Base-by-base conservation (phyloP, 768 basidiomycete species). In the Tubosaeta sp. region DNA sequence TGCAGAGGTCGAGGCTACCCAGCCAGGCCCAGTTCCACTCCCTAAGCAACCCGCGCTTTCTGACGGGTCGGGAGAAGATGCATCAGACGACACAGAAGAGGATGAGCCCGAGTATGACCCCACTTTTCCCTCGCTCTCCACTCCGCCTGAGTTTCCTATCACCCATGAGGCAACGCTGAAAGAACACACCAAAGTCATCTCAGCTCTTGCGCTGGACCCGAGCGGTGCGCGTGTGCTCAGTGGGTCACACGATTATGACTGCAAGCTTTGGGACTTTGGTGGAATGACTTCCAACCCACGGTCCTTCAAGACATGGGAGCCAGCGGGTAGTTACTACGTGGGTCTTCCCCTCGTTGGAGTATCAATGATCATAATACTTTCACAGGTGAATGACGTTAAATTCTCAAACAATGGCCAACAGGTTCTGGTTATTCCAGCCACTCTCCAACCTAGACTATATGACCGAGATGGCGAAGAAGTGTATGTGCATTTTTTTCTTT, bases 231-330 rank as follows among this genome's bases (percentile, higher is more conserved):
- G 96, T 31, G 72, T 99, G 27, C 71, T 90, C 16, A 89, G 91
- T 9, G 96, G 96, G 14, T 91, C 91, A 18, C 87, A 98, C 71
- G 96, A 99, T 68, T 98, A 98, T 65, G 96, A 99, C 69, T 86
- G 88, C 70, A 98, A 98, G 72, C 70, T 99, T 48, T 99, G 95
- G 94, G 96, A 99, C 70, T 98, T 98, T 70, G 95, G 95, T 59
- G 96, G 96, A 14, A 99, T 99, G 96, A 88, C 90, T 63, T 74
- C 77, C 55, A 74, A 83, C 56, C 84, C 86, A 69, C 91, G 91
- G 69, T 94, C 96, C 14, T 98, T 99, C 81, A 90, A 94, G 73
- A 90, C 82, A 58, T 98, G 90, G 84, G 96, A 99, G 66, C 90
- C 94, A 54, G 85, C 89, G 52, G 93, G 90, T 56, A 90, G 85